Conservation (phyloP, 2,329 filamentous ascomycete species). For the Fusarium solani-melongenae region DNA sequence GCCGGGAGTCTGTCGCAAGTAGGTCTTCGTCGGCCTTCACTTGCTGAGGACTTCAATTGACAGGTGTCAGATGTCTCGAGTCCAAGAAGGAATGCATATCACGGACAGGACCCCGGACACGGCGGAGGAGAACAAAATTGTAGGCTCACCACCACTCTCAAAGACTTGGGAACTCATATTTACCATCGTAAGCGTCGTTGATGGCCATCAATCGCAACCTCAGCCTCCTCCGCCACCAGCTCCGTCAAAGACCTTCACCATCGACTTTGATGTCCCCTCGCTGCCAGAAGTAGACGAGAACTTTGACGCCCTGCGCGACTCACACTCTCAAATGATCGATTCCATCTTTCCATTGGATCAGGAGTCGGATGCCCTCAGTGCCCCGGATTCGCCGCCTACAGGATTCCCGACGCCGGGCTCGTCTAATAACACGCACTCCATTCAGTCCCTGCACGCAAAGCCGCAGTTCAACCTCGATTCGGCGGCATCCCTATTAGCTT, state of each 20-base stretch:
- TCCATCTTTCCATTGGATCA: conserved; percentile 49
- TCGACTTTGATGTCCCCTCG: conserved; percentile 61
- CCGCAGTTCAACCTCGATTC: conserved; percentile 67
- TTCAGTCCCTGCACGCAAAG: conserved; percentile 56
- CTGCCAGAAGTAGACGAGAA: conserved; percentile 51
- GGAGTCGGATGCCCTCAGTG: conserved; percentile 26
- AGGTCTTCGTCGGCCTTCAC: conserved; percentile 15
- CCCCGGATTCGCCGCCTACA: conserved; percentile 31
- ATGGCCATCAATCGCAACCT: conserved; percentile 36
- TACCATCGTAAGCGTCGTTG: conserved; percentile 28
- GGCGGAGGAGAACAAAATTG: conserved; percentile 58
- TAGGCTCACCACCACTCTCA: conserved; percentile 44
- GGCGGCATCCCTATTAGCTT: conserved; percentile 57
- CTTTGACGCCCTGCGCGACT: conserved; percentile 56
- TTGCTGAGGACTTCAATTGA: neutral
- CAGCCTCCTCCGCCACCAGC: conserved; percentile 45
- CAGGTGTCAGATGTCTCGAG: conserved; percentile 58
- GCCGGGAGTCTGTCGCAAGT: conserved; percentile 64
- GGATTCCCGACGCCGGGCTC: conserved; percentile 43
- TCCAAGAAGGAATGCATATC: conserved; percentile 66
- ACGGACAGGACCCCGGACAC: conserved; percentile 60
- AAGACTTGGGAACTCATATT: neutral
- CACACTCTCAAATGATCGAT: conserved; percentile 57
- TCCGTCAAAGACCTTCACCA: conserved; percentile 63
- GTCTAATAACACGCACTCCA: conserved; percentile 46